Conservation (phyloP, 2,329 filamentous ascomycete species). For the Elsinoe necatrix region DNA sequence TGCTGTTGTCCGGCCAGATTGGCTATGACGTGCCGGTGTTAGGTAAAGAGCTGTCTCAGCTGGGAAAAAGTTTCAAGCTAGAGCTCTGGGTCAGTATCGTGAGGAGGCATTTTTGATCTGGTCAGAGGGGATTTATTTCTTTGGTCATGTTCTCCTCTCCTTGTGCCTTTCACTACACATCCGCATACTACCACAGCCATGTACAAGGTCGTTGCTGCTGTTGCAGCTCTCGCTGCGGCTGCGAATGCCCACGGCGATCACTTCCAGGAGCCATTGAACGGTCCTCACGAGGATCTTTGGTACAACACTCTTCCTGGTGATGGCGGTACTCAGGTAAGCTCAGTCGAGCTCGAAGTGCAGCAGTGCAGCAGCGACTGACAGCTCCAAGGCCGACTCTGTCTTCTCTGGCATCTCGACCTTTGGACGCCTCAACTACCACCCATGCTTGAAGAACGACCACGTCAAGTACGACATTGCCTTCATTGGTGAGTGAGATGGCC, state of each 20-base stretch:
- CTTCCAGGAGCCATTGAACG: constrained; percentile 53
- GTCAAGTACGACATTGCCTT: constrained; percentile 80
- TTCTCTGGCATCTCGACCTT: constrained; percentile 86
- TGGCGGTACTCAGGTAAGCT: constrained; percentile 67
- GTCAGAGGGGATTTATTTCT: neutral
- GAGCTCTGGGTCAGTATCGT: neutral
- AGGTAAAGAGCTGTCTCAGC: constrained; percentile 17
- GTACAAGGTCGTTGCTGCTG: constrained; percentile 21
- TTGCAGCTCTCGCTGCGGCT: constrained; percentile 40
- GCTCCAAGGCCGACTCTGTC: constrained; percentile 67
- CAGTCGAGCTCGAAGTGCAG: neutral
- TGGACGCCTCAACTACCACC: constrained; percentile 67
- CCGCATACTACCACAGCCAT: constrained; percentile 4
- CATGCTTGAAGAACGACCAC: constrained; percentile 61
- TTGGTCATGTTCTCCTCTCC: neutral
- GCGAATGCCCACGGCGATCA: constrained; percentile 50
- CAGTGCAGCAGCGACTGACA: neutral
- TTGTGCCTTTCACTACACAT: neutral
- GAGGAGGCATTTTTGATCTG: neutral
- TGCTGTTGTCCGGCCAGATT: constrained; percentile 5
- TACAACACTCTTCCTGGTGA: constrained; percentile 77
- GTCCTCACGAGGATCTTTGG: constrained; percentile 69
- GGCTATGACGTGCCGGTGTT: constrained; percentile 18
- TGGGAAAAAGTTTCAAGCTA: neutral
- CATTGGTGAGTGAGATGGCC: constrained; percentile 47